A percentile compares a stretch with the other conserved stretches of the same genome.
These are phyloP conservation scores for Rugonectria rugulosa DNA, from an alignment of 2,329 filamentous ascomycete species.

Conservation along the genomic window DNA sequence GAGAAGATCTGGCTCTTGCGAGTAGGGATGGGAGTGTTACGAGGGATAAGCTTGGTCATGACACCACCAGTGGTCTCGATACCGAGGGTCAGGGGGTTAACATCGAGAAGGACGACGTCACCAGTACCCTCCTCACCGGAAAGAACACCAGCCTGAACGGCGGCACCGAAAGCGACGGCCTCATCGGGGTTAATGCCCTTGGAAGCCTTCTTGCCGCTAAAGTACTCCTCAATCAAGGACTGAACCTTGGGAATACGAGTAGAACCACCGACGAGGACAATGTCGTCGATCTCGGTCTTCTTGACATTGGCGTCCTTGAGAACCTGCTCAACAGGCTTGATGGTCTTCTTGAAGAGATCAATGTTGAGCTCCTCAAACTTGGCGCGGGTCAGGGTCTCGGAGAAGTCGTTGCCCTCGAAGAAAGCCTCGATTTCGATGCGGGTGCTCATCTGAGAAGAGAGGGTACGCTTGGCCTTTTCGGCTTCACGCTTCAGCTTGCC, in stretches of 20 bases:
- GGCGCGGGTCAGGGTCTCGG: slow-evolving; percentile 95
- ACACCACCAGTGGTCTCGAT: slow-evolving; percentile 98
- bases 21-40: slow-evolving; percentile 93
- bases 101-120: slow-evolving; percentile 93
- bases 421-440: slow-evolving; percentile 97
- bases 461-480: slow-evolving; percentile 98
- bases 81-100: slow-evolving; percentile 95
- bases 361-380: slow-evolving; percentile 99
- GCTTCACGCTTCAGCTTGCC: slow-evolving; percentile 99
- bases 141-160: slow-evolving; percentile 95
- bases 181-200: slow-evolving; percentile 99
- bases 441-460: slow-evolving; percentile 92
- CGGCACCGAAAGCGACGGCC: slow-evolving; percentile 97
- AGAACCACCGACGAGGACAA: slow-evolving; percentile 97
- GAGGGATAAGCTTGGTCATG: slow-evolving; percentile 96
- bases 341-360: slow-evolving; percentile 98
- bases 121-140: slow-evolving; percentile 83
- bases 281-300: slow-evolving; percentile 94
- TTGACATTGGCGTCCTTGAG: slow-evolving; percentile 97
- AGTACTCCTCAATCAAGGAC: slow-evolving; percentile 93
- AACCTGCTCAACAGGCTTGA: slow-evolving; percentile 98
- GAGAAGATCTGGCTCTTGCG: slow-evolving; percentile 99
- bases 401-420: slow-evolving; percentile 97
- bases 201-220: slow-evolving; percentile 93
- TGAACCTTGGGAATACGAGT: slow-evolving; percentile 99